Base-by-base conservation (phyloP, 1,284 basidiomycete species). In the Cutaneotrichosporon sp. region DNA sequence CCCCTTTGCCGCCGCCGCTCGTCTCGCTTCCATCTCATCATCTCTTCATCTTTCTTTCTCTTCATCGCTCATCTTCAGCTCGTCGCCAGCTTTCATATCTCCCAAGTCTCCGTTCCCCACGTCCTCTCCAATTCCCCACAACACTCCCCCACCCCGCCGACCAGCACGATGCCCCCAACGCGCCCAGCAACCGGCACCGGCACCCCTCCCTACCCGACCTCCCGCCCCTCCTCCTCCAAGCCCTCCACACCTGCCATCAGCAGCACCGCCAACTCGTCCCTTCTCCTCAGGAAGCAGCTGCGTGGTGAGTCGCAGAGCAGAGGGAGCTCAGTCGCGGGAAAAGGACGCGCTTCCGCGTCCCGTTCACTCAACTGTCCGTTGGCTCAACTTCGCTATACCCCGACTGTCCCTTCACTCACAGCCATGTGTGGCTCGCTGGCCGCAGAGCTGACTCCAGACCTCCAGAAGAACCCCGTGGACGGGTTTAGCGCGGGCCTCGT, bases 401-500 rank as follows among this genome's bases (percentile, higher is more conserved):
- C 4, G 22, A 24, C 24, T 41, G 24, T 26, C 22, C 12, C 12
- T n/a, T n/a, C n/a, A n/a, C n/a, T n/a, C n/a, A n/a, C n/a, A n/a
- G n/a, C 10, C 33, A n/a, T 14, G 33, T 17, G 33, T 34, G 20
- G 38, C 24, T 41, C 5, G 2, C 5, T 3, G 2, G n/a, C n/a
- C n/a, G n/a, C n/a, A n/a, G n/a, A n/a, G 38, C 46, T 53, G 33
- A 52, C 48, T 1, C 14, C 52, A 78, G 90, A 93, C 68, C 82
- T 94, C 61, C 89, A 85, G 29, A 92, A 91, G 76, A 81, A 80
- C 52, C 92, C 92, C 3, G 88, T 93, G 4, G 87, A 93, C 67
- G 92, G 92, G 7, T 96, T 97, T 78, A 92, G 88, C 39, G 92
- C 90, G 72, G 92, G 93, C 31, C 83, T 97, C 49, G 90, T 92